These are phyloP conservation scores for Leishmania major DNA, from an alignment of 208 protist genomes.

Conservation along the genomic window DNA sequence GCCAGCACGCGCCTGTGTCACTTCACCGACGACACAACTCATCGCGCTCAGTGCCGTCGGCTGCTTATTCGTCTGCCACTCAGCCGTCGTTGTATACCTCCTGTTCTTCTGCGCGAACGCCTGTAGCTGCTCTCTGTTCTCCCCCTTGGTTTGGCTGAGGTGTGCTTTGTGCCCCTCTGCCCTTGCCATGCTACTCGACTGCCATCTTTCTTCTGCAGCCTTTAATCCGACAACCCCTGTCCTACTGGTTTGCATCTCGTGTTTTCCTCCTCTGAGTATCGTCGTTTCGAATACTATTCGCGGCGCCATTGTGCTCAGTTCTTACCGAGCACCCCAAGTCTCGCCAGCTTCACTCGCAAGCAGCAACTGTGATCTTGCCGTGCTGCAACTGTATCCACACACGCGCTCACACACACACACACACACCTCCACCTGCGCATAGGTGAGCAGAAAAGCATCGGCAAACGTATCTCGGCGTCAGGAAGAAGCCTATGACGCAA, in stretches of 20 bases:
- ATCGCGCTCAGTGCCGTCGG: not conserved
- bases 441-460: not conserved
- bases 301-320: not conserved
- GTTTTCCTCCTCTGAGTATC: not conserved
- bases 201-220: not conserved
- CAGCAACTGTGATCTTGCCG: not conserved
- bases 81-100: not conserved
- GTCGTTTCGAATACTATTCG: not conserved
- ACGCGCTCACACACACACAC: not conserved
- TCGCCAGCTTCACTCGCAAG: not conserved
- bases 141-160: not conserved
- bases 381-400: not conserved
- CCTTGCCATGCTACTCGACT: not conserved
- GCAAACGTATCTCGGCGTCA: not conserved
- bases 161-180: not conserved
- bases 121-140: not conserved
- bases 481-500: slow-evolving; percentile 7
- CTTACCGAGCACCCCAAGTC: not conserved
- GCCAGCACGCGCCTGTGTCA: not conserved
- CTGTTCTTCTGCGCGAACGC: not conserved
- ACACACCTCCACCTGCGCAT: not conserved
- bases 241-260: not conserved
- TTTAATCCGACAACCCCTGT: not conserved
- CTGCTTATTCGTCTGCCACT: not conserved
- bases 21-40: not conserved